These are phyloP conservation scores for Leptographium lundbergii DNA, from an alignment of 2,329 filamentous ascomycete genomes.

Conservation along the genomic window DNA sequence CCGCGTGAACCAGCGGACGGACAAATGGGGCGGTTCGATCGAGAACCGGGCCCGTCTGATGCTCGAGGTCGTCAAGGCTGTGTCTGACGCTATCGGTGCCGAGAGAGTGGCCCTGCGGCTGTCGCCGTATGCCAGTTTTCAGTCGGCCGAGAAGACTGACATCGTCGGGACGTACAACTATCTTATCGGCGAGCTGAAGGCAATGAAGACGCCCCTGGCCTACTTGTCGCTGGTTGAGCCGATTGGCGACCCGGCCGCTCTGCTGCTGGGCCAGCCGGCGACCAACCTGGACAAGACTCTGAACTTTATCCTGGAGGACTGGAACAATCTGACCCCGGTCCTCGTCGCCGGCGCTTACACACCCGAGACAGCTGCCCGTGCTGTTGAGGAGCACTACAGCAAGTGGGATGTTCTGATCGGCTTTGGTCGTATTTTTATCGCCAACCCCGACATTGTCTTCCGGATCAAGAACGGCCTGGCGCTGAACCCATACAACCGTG, in stretches of 20 bases:
- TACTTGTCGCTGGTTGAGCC: constrained; percentile 47
- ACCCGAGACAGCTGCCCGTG: constrained; percentile 12
- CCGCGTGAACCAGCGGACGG: constrained; percentile 52
- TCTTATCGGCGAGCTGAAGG: constrained; percentile 2
- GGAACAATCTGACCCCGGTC: constrained; percentile 17
- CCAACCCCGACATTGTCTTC: constrained; percentile 32
- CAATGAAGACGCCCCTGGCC: constrained; percentile 23
- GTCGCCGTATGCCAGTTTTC: constrained; percentile 41
- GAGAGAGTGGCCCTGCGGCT: constrained; percentile 38
- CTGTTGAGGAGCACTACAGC: constrained; percentile 17
- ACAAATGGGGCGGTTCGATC: constrained; percentile 55
- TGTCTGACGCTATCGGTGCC: constrained; percentile 35
- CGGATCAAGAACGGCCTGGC: constrained; percentile 23
- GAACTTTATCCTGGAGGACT: constrained; percentile 18
- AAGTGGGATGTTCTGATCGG: constrained; percentile 19
- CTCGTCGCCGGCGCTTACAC: constrained; percentile 19
- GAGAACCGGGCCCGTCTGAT: constrained; percentile 60
- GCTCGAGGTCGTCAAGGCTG: constrained; percentile 52
- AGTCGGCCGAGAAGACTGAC: constrained; percentile 38
- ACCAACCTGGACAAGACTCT: constrained; percentile 17
- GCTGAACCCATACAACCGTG: constrained; percentile 23
- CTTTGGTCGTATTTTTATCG: constrained; percentile 29
- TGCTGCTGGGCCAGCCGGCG: constrained; percentile 3
- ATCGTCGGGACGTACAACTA: neutral
- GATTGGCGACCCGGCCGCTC: neutral